Percentiles rank a stretch among this genome's conserved stretches.
phyloP scores from a whole-genome alignment of 768 basidiomycete species.

The Xerocomus potaroensis region DNA sequence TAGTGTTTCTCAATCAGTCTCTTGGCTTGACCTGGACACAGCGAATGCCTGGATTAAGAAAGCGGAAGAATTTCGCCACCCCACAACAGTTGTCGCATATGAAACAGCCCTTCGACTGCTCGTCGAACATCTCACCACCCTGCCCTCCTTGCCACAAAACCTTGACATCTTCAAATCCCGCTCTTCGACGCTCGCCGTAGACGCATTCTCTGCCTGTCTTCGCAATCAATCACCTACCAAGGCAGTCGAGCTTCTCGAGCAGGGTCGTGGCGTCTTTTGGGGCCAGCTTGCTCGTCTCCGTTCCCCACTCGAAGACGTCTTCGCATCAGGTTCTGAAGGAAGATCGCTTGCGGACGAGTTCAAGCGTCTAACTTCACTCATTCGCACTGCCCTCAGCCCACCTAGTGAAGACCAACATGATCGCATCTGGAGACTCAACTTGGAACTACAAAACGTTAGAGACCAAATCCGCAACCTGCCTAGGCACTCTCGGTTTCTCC shows the following conservation, averaged over 20 bases:
- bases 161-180: too few relatives aligned
- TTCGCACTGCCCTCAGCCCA: neutral
- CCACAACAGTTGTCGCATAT: too few relatives aligned
- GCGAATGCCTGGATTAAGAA: too few relatives aligned
- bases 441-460: neutral
- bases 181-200: neutral
- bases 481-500: neutral
- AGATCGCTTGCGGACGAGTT: neutral
- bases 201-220: neutral
- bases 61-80: too few relatives aligned
- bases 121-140: too few relatives aligned
- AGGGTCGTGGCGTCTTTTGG: neutral
- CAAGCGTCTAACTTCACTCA: neutral
- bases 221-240: neutral
- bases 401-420: neutral
- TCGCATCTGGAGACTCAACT: neutral
- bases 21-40: too few relatives aligned
- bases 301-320: neutral
- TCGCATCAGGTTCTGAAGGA: neutral
- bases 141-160: too few relatives aligned
- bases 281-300: neutral
- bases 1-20: too few relatives aligned
- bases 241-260: neutral
- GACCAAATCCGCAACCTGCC: neutral
- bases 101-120: too few relatives aligned